A percentile compares a stretch with the other conserved stretches of the same genome.
Conservation (phyloP, 768 basidiomycete species). For the Lactifluus volemus region DNA sequence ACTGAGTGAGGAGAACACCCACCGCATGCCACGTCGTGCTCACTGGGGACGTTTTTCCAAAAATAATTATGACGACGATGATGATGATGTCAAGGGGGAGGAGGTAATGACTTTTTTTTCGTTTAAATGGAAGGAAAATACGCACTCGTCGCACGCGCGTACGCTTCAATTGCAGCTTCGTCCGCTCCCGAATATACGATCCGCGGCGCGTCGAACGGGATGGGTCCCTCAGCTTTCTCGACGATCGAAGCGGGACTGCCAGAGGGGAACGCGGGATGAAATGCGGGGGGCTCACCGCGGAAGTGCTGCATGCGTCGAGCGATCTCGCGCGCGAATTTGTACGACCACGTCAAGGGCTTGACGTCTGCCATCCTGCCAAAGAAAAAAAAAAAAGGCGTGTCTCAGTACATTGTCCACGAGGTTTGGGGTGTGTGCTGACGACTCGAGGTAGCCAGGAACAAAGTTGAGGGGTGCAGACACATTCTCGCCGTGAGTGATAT, state of each 20-base stretch:
- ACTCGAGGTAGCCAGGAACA: conserved; percentile 21
- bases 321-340: conserved; percentile 48
- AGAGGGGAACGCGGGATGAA: conserved; percentile 27
- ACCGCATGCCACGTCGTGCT: conserved; percentile 12
- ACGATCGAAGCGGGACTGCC: conserved; percentile 24
- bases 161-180: conserved; percentile 28
- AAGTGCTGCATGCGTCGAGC: conserved; percentile 42
- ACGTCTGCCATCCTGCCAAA: conserved; percentile 28
- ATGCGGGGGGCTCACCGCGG: conserved; percentile 26
- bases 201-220: conserved; percentile 24
- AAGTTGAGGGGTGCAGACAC: conserved; percentile 21
- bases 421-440: conserved; percentile 3
- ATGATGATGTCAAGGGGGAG: no score
- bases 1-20: neutral
- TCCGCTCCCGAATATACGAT: conserved; percentile 30
- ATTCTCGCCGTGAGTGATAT: conserved; percentile 21
- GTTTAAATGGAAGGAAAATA: neutral
- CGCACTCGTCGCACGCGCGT: conserved; percentile 17
- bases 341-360: conserved; percentile 38
- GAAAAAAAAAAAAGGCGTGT: no score
- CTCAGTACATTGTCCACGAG: neutral
- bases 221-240: conserved; percentile 17
- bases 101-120: no score
- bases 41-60: neutral
- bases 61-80: no score